Evolutionary conservation across 306 rosid species (phyloP).

Genomic region (Castanea mollissima): DNA sequence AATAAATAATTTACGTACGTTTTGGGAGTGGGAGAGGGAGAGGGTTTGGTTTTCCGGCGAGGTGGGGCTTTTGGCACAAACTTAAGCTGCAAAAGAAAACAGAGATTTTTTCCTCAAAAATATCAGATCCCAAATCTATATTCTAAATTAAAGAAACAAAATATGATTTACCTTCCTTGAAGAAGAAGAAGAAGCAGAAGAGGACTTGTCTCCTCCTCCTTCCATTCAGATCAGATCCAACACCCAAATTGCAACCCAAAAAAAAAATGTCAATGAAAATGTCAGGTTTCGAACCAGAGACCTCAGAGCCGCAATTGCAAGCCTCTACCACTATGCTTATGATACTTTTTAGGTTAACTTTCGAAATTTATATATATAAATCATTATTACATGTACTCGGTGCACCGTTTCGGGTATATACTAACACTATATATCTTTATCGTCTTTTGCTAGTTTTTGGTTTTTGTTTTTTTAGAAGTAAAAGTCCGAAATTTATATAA

Average conservation of each 20-base stretch:
- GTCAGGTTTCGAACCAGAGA: conserved; percentile 27
- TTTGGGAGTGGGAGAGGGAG: neutral
- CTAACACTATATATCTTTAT: too few relatives aligned
- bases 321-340: neutral
- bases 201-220: neutral
- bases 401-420: too few relatives aligned
- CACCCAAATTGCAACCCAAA: too few relatives aligned
- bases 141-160: neutral
- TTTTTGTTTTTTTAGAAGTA: too few relatives aligned
- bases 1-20: conserved; percentile 30
- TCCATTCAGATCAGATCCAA: too few relatives aligned
- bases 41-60: conserved; percentile 29
- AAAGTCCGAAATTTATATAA: too few relatives aligned
- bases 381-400: neutral
- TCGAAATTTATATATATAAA: neutral
- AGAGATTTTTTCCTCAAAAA: too few relatives aligned
- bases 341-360: fast-evolving
- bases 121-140: neutral
- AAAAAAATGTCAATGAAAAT: too few relatives aligned
- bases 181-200: conserved; percentile 15
- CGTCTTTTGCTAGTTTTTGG: too few relatives aligned
- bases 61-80: conserved; percentile 49
- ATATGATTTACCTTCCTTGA: conserved; percentile 41
- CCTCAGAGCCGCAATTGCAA: fast-evolving
- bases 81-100: conserved; percentile 33